phyloP scores from a whole-genome alignment of 306 rosid species.

The Begonia loranthoides region DNA sequence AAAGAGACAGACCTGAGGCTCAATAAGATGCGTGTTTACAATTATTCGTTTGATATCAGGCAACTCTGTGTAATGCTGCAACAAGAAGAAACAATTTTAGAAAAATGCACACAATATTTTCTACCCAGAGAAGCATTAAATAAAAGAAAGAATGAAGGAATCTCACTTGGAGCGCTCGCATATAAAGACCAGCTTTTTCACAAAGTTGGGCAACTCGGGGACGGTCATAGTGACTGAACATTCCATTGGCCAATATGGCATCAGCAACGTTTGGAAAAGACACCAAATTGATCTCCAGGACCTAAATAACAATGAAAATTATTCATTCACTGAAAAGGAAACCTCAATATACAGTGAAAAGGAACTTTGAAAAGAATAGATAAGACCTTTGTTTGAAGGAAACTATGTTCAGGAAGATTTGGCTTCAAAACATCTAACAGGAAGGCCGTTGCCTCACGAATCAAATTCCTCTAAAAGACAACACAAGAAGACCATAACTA shows the following conservation, averaged over 20 bases:
- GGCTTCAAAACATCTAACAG: slow-evolving; percentile 94
- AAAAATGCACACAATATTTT: background rate
- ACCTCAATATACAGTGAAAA: slow-evolving; percentile 3
- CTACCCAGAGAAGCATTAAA: background rate
- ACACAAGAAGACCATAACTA: slow-evolving; percentile 1
- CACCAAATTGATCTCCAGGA: slow-evolving; percentile 90
- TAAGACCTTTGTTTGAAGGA: slow-evolving; percentile 81
- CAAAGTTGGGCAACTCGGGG: slow-evolving; percentile 95
- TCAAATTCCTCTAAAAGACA: slow-evolving; percentile 70
- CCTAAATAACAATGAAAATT: slow-evolving; percentile 31
- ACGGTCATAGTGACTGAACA: slow-evolving; percentile 97
- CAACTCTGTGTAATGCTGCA: slow-evolving; percentile 97
- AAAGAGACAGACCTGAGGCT: slow-evolving; percentile 73
- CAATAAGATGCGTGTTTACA: slow-evolving; percentile 97
- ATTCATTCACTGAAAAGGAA: slow-evolving; percentile 13
- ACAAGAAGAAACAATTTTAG: slow-evolving; percentile 12
- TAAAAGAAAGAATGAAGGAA: slow-evolving; percentile 12
- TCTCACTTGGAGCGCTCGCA: slow-evolving; percentile 88
- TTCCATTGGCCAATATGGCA: slow-evolving; percentile 96
- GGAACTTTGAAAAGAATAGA: slow-evolving; percentile 6
- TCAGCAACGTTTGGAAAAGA: slow-evolving; percentile 98
- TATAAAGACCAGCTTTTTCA: slow-evolving; percentile 94
- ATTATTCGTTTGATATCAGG: slow-evolving; percentile 96
- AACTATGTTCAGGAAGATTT: slow-evolving; percentile 85
- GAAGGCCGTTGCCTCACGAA: slow-evolving; percentile 98